These are phyloP conservation scores for Ilyonectria robusta DNA, from an alignment of 2,329 filamentous ascomycete species.

Conservation along the genomic window DNA sequence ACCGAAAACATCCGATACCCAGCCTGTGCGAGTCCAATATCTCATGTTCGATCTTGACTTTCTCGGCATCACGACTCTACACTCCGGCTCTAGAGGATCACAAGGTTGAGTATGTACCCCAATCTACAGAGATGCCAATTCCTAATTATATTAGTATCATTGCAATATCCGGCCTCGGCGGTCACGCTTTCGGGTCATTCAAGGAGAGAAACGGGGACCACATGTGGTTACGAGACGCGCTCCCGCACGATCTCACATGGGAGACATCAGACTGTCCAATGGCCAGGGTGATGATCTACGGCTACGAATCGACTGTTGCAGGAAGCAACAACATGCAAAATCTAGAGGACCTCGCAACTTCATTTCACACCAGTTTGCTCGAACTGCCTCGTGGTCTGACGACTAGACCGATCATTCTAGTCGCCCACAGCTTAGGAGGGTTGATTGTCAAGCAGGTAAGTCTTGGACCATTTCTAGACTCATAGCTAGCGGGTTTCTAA, in stretches of 20 bases:
- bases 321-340: slow-evolving; percentile 34
- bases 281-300: slow-evolving; percentile 46
- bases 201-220: slow-evolving; percentile 41
- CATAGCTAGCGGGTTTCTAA: background rate
- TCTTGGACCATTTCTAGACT: background rate
- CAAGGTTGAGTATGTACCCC: slow-evolving; percentile 19
- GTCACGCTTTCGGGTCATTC: slow-evolving; percentile 50
- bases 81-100: slow-evolving; percentile 8
- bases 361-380: slow-evolving; percentile 10
- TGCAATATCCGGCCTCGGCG: slow-evolving; percentile 40
- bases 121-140: slow-evolving; percentile 9
- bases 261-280: background rate
- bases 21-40: background rate
- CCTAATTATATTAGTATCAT: slow-evolving; percentile 14
- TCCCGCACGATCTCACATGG: slow-evolving; percentile 38
- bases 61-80: slow-evolving; percentile 22
- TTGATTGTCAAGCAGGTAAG: slow-evolving; percentile 24
- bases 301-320: slow-evolving; percentile 41
- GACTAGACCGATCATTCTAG: slow-evolving; percentile 16
- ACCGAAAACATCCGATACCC: background rate
- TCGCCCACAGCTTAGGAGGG: slow-evolving; percentile 28
- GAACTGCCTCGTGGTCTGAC: background rate
- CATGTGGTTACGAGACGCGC: slow-evolving; percentile 50
- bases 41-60: slow-evolving; percentile 17
- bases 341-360: slow-evolving; percentile 19